Evolutionary conservation across 2,329 filamentous ascomycete species (phyloP).

Genomic region (Fusarium illudens): DNA sequence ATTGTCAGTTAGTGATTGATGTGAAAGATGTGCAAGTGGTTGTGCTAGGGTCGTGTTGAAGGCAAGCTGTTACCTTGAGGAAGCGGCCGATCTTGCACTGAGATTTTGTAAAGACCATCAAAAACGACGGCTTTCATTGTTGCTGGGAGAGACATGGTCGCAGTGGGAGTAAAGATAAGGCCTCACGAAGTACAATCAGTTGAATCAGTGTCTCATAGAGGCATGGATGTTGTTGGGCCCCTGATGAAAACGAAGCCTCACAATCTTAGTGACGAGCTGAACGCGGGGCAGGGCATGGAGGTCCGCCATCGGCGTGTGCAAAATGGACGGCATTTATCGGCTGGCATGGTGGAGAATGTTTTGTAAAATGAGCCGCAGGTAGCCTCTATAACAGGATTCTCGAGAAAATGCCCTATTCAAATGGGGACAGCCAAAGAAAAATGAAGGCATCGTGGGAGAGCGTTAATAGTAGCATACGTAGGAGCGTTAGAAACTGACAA

Average conservation of each 20-base stretch:
- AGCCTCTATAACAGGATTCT: neutral
- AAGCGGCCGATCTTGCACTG: conserved; percentile 80
- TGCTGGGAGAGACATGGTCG: conserved; percentile 46
- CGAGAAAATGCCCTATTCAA: neutral
- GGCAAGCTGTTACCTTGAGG: conserved; percentile 62
- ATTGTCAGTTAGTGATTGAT: conserved; percentile 8
- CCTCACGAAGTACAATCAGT: neutral
- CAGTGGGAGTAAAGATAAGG: neutral
- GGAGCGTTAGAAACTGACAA: neutral
- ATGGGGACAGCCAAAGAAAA: neutral
- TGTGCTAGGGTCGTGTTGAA: neutral
- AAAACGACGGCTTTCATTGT: conserved; percentile 93
- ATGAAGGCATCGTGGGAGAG: neutral
- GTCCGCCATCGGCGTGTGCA: neutral
- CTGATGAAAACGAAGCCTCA: neutral
- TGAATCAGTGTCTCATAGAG: neutral
- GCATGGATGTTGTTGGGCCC: neutral
- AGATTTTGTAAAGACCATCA: conserved; percentile 78
- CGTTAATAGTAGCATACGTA: neutral
- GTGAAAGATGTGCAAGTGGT: neutral
- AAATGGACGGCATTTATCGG: neutral
- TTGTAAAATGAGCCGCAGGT: neutral
- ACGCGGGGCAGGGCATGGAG: neutral
- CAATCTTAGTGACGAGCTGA: neutral
- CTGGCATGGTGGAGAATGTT: neutral